Base-by-base conservation (phyloP, 805 yeast species). In the Lachancea waltii region DNA sequence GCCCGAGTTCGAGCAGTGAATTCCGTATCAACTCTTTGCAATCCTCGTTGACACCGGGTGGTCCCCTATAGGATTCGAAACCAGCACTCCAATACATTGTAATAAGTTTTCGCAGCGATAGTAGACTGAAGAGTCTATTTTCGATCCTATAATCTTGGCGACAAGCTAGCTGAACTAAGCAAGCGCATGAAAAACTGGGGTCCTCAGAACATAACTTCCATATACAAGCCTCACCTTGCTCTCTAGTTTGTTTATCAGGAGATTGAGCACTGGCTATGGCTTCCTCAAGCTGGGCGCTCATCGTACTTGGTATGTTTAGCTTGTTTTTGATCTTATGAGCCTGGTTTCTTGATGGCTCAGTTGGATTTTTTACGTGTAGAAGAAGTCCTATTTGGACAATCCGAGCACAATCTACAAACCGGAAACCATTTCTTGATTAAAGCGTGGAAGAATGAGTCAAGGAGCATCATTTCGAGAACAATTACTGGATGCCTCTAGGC, bases 391-490 rank as follows among this genome's bases (percentile, higher is more conserved):
- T 22, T 22, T n/a, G n/a, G n/a, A n/a, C n/a, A n/a, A n/a, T n/a
- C n/a, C n/a, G n/a, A n/a, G n/a, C n/a, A n/a, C n/a, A n/a, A n/a
- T n/a, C n/a, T n/a, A n/a, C n/a, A n/a, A n/a, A n/a, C n/a, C n/a
- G n/a, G n/a, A n/a, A n/a, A 28, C 18, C 31, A 22, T 11, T 22
- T 22, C 25, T 9, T 8, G 17, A 25, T 24, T 35, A 3, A 3
- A 10, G 11, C 25, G 25, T 22, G n/a, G n/a, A n/a, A 15, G 7
- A 17, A 42, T 42, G 36, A 40, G 57, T 19, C 77, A 74, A 46
- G 95, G 96, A 29, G 97, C 97, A 5, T 69, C 83, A 6, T 71
- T 71, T 41, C 63, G 72, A 15, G 90, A 90, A 58, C 95, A 85
- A 64, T 62, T 90, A 33, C 67, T 92, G 30, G 97, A 90, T 49